phyloP scores from a whole-genome alignment of 371 early-diverging fungal genomes.

The Homolaphlyctis polyrhiza region DNA sequence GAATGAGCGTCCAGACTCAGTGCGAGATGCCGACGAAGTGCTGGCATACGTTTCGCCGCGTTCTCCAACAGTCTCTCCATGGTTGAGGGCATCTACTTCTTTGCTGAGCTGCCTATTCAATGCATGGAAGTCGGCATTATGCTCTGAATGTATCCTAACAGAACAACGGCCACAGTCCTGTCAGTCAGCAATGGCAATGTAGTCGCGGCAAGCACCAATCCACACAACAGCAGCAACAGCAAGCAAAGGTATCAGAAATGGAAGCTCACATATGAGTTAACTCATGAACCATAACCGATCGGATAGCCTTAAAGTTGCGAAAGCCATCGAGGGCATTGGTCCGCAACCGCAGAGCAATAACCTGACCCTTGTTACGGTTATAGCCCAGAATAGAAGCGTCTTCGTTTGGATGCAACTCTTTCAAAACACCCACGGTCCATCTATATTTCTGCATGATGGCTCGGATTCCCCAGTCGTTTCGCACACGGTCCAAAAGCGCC shows the following conservation, averaged over 20 bases:
- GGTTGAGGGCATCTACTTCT: constrained; percentile 60
- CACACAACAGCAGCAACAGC: neutral
- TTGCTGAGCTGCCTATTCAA: constrained; percentile 73
- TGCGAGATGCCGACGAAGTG: constrained; percentile 45
- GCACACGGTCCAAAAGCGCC: constrained; percentile 58
- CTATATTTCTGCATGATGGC: constrained; percentile 67
- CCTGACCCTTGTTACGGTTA: constrained; percentile 77
- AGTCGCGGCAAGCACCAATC: neutral
- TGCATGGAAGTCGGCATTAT: constrained; percentile 75
- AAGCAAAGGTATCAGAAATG: neutral
- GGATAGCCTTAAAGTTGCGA: constrained; percentile 65
- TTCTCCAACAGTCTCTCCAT: constrained; percentile 17
- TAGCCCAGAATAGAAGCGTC: constrained; percentile 79
- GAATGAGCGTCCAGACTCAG: constrained; percentile 19
- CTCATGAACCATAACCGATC: constrained; percentile 82
- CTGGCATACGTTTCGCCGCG: neutral
- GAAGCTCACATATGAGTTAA: constrained; percentile 65
- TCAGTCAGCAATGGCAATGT: neutral
- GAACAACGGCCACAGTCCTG: neutral
- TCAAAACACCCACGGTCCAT: constrained; percentile 75
- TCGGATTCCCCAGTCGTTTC: constrained; percentile 50
- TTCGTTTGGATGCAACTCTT: constrained; percentile 68
- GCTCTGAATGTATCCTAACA: constrained; percentile 62
- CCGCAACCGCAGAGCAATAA: constrained; percentile 78
- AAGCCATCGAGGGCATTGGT: constrained; percentile 87